phyloP scores from a whole-genome alignment of 2,329 filamentous ascomycete species.

The Blastomyces percursus region DNA sequence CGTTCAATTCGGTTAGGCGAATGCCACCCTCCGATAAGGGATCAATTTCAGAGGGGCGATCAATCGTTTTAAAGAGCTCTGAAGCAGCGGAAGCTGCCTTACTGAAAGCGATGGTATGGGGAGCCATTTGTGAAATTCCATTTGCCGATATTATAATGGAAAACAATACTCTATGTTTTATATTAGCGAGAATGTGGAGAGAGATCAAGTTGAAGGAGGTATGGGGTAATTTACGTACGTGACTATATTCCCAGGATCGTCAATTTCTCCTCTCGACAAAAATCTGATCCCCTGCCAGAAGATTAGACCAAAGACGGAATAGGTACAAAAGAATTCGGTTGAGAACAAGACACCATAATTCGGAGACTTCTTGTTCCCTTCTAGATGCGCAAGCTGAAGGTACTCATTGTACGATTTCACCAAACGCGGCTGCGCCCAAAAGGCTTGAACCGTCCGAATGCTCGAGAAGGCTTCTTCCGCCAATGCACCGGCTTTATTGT shows the following conservation, averaged over 20 bases:
- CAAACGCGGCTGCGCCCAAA: slow-evolving; percentile 37
- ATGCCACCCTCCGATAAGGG: slow-evolving; percentile 21
- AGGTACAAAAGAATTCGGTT: slow-evolving; percentile 23
- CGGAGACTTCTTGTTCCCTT: slow-evolving; percentile 20
- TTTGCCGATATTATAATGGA: slow-evolving; percentile 29
- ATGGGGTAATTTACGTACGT: slow-evolving; percentile 17
- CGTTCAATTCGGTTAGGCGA: slow-evolving; percentile 19
- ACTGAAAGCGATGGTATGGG: slow-evolving; percentile 33
- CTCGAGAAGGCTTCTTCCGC: slow-evolving; percentile 41
- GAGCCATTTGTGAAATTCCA: slow-evolving; percentile 29
- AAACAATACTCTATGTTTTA: slow-evolving; percentile 17
- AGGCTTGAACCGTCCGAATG: slow-evolving; percentile 39
- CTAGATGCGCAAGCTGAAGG: slow-evolving; percentile 29
- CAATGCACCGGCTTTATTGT: slow-evolving; percentile 35
- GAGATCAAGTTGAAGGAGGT: slow-evolving; percentile 7
- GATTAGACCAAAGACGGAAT: slow-evolving; percentile 24
- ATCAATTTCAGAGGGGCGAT: slow-evolving; percentile 31
- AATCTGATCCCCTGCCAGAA: slow-evolving; percentile 28
- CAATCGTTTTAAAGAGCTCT: slow-evolving; percentile 33
- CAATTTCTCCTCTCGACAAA: slow-evolving; percentile 17
- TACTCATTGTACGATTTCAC: slow-evolving; percentile 34
- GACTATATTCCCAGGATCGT: slow-evolving; percentile 19
- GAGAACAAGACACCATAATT: slow-evolving; percentile 23
- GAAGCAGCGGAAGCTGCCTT: slow-evolving; percentile 33
- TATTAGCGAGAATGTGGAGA: slow-evolving; percentile 4